A percentile compares a stretch with the other conserved stretches of the same genome.
Evolutionary conservation across 2,329 filamentous ascomycete species (phyloP).

Genomic region (Colletotrichum paranaense): DNA sequence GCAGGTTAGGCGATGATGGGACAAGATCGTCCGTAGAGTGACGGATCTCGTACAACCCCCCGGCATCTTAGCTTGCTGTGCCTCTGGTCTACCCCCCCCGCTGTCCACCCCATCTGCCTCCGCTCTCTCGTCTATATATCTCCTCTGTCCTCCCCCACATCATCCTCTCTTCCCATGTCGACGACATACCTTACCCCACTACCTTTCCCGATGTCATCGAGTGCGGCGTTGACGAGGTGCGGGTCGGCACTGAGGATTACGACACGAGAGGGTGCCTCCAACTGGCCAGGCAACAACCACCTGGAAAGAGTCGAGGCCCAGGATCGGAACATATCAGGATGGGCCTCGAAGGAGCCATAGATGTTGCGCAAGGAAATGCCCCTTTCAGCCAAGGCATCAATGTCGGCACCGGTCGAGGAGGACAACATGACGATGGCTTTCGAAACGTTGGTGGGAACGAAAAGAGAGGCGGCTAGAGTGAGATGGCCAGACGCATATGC

Average conservation of each 20-base stretch:
- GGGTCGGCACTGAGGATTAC: neutral
- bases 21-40: constrained; percentile 32
- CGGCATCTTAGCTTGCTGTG: neutral
- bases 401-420: neutral
- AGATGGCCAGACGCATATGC: neutral
- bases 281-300: neutral
- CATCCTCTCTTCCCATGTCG: neutral
- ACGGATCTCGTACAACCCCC: constrained; percentile 33
- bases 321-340: neutral
- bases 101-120: neutral
- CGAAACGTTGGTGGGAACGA: no score
- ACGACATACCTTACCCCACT: neutral
- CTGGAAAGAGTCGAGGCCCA: neutral
- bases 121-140: constrained; percentile 23
- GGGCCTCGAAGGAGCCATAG: neutral
- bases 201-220: constrained; percentile 1
- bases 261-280: neutral
- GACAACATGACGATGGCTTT: neutral
- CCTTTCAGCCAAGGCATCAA: neutral
- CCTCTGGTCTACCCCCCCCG: neutral
- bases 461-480: neutral
- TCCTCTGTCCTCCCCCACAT: neutral
- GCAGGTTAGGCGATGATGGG: constrained; percentile 24
- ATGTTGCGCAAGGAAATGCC: neutral
- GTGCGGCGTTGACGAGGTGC: neutral